Evolutionary conservation across 306 rosid species (phyloP).

Genomic region (Medicago arabica): DNA sequence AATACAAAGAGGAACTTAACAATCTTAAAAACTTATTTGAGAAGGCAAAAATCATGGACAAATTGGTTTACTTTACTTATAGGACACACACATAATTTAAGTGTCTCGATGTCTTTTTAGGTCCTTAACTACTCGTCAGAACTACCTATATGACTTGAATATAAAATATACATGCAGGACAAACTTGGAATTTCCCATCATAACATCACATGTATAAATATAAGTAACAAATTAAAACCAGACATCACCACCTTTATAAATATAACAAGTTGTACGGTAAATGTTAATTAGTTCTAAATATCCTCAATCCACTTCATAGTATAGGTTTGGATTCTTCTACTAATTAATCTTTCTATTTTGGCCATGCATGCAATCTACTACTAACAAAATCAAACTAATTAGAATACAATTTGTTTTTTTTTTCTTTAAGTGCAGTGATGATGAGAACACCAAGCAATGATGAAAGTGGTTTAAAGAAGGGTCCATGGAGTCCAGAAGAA

Average conservation of each 20-base stretch:
- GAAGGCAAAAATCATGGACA: too few relatives aligned
- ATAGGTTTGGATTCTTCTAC: slow-evolving; percentile 41
- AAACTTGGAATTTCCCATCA: slow-evolving; percentile 42
- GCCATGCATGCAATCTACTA: slow-evolving; percentile 24
- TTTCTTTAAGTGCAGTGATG: slow-evolving; percentile 26
- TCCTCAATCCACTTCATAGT: slow-evolving; percentile 24
- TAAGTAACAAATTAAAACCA: slow-evolving; percentile 27
- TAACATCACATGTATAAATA: slow-evolving; percentile 18
- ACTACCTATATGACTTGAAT: slow-evolving; percentile 23
- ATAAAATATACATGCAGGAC: slow-evolving; percentile 9
- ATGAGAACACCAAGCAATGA: slow-evolving; percentile 45
- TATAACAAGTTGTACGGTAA: slow-evolving; percentile 11
- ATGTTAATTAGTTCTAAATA: background rate
- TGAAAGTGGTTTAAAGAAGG: slow-evolving; percentile 56
- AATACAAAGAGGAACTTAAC: too few relatives aligned
- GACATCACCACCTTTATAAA: slow-evolving; percentile 38
- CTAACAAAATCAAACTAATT: background rate
- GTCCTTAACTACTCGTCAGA: slow-evolving; percentile 12
- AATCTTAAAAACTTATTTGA: too few relatives aligned
- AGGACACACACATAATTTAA: background rate
- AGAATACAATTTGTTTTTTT: background rate
- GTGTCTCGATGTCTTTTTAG: slow-evolving; percentile 10
- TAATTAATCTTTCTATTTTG: slow-evolving; percentile 3
- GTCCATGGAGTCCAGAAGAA: slow-evolving; percentile 62
- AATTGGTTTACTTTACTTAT: too few relatives aligned